These are phyloP conservation scores for Kingdonia uniflora DNA, from an alignment of 164 flowering plant genomes.

Conservation along the genomic window DNA sequence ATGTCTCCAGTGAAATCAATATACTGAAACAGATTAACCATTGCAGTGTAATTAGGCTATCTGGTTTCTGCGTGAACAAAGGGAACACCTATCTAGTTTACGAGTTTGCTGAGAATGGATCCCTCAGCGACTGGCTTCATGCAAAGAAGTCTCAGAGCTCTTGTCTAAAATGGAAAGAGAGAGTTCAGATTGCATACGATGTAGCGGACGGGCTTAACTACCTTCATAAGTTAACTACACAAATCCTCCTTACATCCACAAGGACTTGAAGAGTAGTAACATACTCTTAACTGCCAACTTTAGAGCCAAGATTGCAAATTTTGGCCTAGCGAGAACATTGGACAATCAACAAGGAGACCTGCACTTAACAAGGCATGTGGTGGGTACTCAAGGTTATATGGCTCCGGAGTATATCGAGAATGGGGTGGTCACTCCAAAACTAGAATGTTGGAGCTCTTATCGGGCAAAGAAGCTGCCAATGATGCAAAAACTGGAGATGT, in stretches of 20 bases:
- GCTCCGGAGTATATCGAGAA: slow-evolving; percentile 64
- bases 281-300: slow-evolving; percentile 39
- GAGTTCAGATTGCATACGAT: slow-evolving; percentile 58
- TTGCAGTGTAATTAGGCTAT: slow-evolving; percentile 46
- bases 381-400: slow-evolving; percentile 68
- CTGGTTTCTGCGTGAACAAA: slow-evolving; percentile 47
- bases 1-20: slow-evolving; percentile 46
- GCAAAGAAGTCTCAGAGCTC: slow-evolving; percentile 13
- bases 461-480: slow-evolving; percentile 41
- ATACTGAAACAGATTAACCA: slow-evolving; percentile 53
- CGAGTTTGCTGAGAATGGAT: slow-evolving; percentile 53
- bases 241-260: slow-evolving; percentile 48
- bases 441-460: slow-evolving; percentile 61
- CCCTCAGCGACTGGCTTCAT: slow-evolving; percentile 45
- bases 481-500: slow-evolving; percentile 13
- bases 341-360: slow-evolving; percentile 17
- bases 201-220: slow-evolving; percentile 55
- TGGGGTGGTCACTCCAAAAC: slow-evolving; percentile 53
- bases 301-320: slow-evolving; percentile 47
- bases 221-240: slow-evolving; percentile 54
- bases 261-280: slow-evolving; percentile 55
- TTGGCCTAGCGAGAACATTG: slow-evolving; percentile 40
- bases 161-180: slow-evolving; percentile 46
- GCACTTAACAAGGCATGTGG: slow-evolving; percentile 50
- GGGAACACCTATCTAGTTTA: slow-evolving; percentile 59